Evolutionary conservation across 2,329 filamentous ascomycete species (phyloP), one percentile per base, ranked within the genome.

Genomic region (Arthrobotrys sphaeroides): DNA sequence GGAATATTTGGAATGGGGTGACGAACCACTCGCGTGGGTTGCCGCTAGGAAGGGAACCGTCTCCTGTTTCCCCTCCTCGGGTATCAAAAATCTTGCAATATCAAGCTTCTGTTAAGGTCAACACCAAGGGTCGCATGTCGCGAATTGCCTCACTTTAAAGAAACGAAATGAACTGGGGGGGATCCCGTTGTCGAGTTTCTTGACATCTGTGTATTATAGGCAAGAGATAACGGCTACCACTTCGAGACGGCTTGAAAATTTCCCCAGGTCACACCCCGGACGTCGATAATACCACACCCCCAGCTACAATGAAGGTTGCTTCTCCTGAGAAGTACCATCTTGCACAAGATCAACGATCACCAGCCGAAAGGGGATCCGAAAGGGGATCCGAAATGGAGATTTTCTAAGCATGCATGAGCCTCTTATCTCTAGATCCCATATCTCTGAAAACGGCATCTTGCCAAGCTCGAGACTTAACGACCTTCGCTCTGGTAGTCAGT

Each of bases 101-200:
- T 40, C 36, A 70, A 69, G 60, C 55, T 38, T 43, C 51, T 60
- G 20, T 60, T 60, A 60, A 62, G 43, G 51, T 55, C 51, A 62
- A 49, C 53, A 57, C 66, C 66, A 62, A 70, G 66, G 66, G 43
- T 65, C 67, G 33, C 45, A 26, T 22, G 59, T 65, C 67, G 59
- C 59, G 67, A 47, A 72, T 72, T 72, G 59, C 59, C 55, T 72
- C 59, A 59, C 40, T 60, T 16, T 72, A 51, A 57, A 49, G 49
- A 72, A 72, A 72, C 28, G 67, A 64, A 64, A 72, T 72, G 59
- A 59, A 31, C 53, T 36, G 67, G 67, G n/a, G n/a, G n/a, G 47
- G 67, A 57, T 57, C 57, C 59, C 42, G 66, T 55, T 28, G 13
- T 42, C 33, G 55, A 69, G n/a, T 60, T 26, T 62, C 59, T 62